Evolutionary conservation across 2,329 filamentous ascomycete genomes (phyloP).

Genomic region (Fusarium annulatum): DNA sequence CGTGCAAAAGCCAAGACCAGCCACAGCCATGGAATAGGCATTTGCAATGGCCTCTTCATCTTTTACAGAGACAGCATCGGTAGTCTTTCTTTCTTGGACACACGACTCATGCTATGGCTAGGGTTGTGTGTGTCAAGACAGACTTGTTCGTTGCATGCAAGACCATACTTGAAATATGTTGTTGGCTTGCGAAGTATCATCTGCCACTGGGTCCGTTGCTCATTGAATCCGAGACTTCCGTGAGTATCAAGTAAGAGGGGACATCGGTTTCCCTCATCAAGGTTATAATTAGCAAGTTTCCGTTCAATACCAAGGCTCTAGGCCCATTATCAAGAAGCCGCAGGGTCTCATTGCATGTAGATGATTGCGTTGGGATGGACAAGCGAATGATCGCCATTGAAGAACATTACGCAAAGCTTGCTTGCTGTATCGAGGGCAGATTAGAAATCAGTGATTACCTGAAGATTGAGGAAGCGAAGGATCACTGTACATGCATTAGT

Average conservation of each 20-base stretch:
- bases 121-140: not conserved
- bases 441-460: slow-evolving; percentile 1
- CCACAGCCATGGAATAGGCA: slow-evolving; percentile 9
- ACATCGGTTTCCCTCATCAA: not conserved
- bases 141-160: not conserved
- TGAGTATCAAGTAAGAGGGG: not conserved
- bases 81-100: not conserved
- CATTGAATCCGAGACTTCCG: not conserved
- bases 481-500: slow-evolving; percentile 21
- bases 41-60: not conserved
- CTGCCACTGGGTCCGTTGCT: not conserved
- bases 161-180: not conserved
- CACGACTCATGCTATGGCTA: slow-evolving; percentile 18
- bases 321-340: not conserved
- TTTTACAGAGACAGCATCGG: not conserved
- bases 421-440: not conserved
- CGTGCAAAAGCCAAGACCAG: slow-evolving; percentile 11
- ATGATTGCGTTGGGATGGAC: not conserved
- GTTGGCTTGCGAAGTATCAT: not conserved
- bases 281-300: not conserved
- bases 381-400: not conserved
- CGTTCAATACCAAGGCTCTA: not conserved
- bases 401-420: not conserved
- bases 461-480: slow-evolving; percentile 20
- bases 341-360: slow-evolving; percentile 16